Evolutionary conservation across 2,329 filamentous ascomycete genomes (phyloP).

Genomic region (Microdochium nivale): DNA sequence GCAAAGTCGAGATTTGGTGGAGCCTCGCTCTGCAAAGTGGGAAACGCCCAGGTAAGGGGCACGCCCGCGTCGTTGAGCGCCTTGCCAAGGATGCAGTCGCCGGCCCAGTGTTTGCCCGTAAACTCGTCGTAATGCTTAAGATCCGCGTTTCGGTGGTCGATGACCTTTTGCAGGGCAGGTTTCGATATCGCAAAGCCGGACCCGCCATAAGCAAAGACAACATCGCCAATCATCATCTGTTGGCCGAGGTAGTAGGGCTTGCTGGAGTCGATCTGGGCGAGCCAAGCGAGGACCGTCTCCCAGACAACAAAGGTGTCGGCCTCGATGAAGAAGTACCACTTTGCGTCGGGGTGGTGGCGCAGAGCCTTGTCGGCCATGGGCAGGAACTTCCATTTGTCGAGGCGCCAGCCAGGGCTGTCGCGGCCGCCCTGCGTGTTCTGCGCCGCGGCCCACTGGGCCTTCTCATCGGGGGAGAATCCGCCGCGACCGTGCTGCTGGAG

Average conservation of each 20-base stretch:
- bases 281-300: conserved; percentile 42
- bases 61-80: conserved; percentile 35
- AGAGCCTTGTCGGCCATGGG: conserved; percentile 42
- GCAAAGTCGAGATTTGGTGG: conserved; percentile 32
- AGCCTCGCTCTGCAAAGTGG: conserved; percentile 29
- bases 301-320: conserved; percentile 49
- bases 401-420: conserved; percentile 38
- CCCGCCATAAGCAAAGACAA: conserved; percentile 43
- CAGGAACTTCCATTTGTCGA: conserved; percentile 52
- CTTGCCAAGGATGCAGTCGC: conserved; percentile 39
- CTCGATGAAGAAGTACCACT: conserved; percentile 53
- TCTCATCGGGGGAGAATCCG: conserved; percentile 25
- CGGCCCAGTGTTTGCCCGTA: conserved; percentile 37
- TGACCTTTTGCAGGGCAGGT: conserved; percentile 33
- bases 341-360: conserved; percentile 31
- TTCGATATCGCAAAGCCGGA: conserved; percentile 43
- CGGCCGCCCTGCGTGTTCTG: conserved; percentile 18
- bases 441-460: conserved; percentile 15
- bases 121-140: conserved; percentile 32
- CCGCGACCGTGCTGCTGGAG: conserved; percentile 31
- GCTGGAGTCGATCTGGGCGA: conserved; percentile 36
- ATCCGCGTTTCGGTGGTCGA: conserved; percentile 30
- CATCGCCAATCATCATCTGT: conserved; percentile 39
- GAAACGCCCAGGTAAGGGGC: conserved; percentile 34
- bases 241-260: conserved; percentile 44